These are phyloP conservation scores for Xylaria hypoxylon DNA, from an alignment of 2,329 filamentous ascomycete genomes.

Conservation along the genomic window DNA sequence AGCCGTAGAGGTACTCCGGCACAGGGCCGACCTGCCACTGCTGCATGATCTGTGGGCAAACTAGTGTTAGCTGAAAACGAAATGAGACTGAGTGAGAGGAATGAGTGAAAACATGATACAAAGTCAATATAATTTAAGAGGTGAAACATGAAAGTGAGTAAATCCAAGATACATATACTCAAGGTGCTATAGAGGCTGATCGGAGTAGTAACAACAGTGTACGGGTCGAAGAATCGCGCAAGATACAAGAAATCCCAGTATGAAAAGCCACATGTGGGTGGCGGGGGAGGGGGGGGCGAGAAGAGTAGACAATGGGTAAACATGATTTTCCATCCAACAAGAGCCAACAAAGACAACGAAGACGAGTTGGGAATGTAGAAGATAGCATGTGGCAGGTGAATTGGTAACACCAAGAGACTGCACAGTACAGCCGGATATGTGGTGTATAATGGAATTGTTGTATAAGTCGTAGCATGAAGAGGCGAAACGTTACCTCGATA, in stretches of 20 bases:
- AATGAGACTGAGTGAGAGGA: constrained; percentile 5
- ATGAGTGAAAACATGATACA: neutral
- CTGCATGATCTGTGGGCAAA: constrained; percentile 65
- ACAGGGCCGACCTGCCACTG: constrained; percentile 71
- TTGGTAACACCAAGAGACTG: constrained; percentile 12
- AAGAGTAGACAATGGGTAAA: constrained; percentile 4
- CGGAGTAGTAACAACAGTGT: neutral
- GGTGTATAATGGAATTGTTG: constrained; percentile 11
- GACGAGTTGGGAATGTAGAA: constrained; percentile 8
- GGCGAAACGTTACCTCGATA: constrained; percentile 28
- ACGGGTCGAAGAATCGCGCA: neutral
- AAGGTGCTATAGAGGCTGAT: neutral
- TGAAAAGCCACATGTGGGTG: neutral
- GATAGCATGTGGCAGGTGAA: constrained; percentile 13
- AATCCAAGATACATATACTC: constrained; percentile 1
- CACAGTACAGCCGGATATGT: constrained; percentile 12
- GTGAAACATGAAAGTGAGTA: neutral
- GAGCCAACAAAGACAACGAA: neutral
- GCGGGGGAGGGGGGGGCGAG: neutral
- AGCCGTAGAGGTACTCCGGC: constrained; percentile 67
- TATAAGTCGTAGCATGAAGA: constrained; percentile 11
- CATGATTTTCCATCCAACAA: constrained; percentile 12
- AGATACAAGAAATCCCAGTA: neutral
- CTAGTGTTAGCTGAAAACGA: constrained; percentile 47
- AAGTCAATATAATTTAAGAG: neutral